A percentile compares a stretch with the other conserved stretches of the same genome.
These are phyloP conservation scores for Alternaria solani DNA, from an alignment of 2,329 filamentous ascomycete species.

Conservation along the genomic window DNA sequence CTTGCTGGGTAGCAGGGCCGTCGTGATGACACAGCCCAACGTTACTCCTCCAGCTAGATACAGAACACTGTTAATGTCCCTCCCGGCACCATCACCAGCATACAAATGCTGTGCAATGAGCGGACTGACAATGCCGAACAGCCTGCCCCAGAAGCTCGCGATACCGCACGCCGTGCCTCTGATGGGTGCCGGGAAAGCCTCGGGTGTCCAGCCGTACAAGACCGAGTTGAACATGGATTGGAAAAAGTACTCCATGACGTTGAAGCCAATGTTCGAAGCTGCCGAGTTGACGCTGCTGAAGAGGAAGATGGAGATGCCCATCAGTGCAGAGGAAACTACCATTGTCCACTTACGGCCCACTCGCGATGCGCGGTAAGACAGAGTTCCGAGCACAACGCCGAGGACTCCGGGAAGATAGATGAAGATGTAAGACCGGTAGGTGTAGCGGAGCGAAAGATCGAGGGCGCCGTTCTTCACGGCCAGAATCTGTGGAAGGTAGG, in stretches of 20 bases:
- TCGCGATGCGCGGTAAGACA: slow-evolving; percentile 56
- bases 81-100: slow-evolving; percentile 36
- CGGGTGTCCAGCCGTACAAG: slow-evolving; percentile 62
- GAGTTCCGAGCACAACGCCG: slow-evolving; percentile 59
- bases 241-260: slow-evolving; percentile 63
- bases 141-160: slow-evolving; percentile 66
- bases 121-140: slow-evolving; percentile 67
- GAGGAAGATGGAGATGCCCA: slow-evolving; percentile 56
- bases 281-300: slow-evolving; percentile 56
- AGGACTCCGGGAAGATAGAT: slow-evolving; percentile 63
- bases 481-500: slow-evolving; percentile 61
- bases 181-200: slow-evolving; percentile 61
- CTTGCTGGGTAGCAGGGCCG: slow-evolving; percentile 58
- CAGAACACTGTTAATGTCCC: slow-evolving; percentile 60
- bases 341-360: slow-evolving; percentile 58
- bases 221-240: slow-evolving; percentile 63
- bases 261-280: slow-evolving; percentile 59
- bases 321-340: slow-evolving; percentile 54
- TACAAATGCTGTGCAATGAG: slow-evolving; percentile 61
- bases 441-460: slow-evolving; percentile 55
- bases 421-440: slow-evolving; percentile 63
- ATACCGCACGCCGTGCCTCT: slow-evolving; percentile 63
- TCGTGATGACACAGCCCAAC: slow-evolving; percentile 61
- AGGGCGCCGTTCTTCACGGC: slow-evolving; percentile 61
- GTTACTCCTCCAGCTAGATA: slow-evolving; percentile 66